Evolutionary conservation across 1,284 basidiomycete genomes (phyloP), one percentile per base, ranked within the genome.

Genomic region (Gomphus bonarii): DNA sequence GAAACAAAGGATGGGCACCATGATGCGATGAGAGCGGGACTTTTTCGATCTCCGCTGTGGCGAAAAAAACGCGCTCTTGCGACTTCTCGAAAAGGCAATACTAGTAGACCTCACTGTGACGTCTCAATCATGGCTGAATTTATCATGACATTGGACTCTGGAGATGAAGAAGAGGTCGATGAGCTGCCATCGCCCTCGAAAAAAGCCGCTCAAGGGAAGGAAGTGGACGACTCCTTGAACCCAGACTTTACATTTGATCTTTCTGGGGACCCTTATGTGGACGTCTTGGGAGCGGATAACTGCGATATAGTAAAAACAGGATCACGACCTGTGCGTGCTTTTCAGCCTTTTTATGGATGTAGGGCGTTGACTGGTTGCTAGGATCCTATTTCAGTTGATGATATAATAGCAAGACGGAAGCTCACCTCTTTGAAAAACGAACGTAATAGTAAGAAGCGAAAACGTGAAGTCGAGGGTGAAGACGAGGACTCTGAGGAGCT

Each of bases 371-470:
- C 18, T 59, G 60, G 47, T 60, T 61, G 57, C 42, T 61, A 91
- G 86, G 75, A 81, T 65, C 84, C 87, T 14, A 81, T 97, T 50
- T 91, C 88, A 47, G 85, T 97, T 10, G 91, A 97, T 70, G 91
- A 97, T 66, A 97, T 95, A 62, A 93, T 95, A 65, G 84, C 83
- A 49, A 76, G 85, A 58, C 75, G 85, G 57, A 80, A 74, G 56
- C 73, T 77, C 57, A 65, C 72, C 64, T 68, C 25, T 20, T n/a
- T 47, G 33, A 30, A n/a, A 14, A 20, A 35, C 40, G 36, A 51
- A 18, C 25, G 36, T 66, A 61, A 61, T 64, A 67, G 67, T 44
- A 70, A 71, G 33, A 87, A 88, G 68, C 75, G 82, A 58, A 88
- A 88, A 72, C 68, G 82, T 58, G 73, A 67, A 54, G 62, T 66